Evolutionary conservation across 2,329 filamentous ascomycete species (phyloP).

Genomic region (Calonectria montana): DNA sequence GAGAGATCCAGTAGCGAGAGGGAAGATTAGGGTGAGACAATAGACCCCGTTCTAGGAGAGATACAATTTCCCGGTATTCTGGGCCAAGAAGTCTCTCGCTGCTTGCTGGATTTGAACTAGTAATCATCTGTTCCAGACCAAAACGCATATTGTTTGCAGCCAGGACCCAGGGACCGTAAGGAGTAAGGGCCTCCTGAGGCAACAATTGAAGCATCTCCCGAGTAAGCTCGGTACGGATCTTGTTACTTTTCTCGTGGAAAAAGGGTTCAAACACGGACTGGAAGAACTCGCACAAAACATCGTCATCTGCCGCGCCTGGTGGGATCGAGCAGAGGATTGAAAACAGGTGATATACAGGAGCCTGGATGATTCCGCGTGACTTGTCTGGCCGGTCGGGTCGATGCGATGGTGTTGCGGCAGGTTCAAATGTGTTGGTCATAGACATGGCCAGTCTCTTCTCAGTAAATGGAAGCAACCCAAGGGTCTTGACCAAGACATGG

Average conservation of each 20-base stretch:
- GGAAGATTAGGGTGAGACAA: slow-evolving; percentile 60
- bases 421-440: slow-evolving; percentile 67
- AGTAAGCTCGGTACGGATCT: slow-evolving; percentile 58
- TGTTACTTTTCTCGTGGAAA: slow-evolving; percentile 60
- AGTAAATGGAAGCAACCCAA: slow-evolving; percentile 72
- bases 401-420: slow-evolving; percentile 74
- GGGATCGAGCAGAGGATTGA: slow-evolving; percentile 67
- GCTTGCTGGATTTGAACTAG: slow-evolving; percentile 36
- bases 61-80: slow-evolving; percentile 77
- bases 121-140: slow-evolving; percentile 51
- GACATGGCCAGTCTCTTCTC: slow-evolving; percentile 68
- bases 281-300: slow-evolving; percentile 59
- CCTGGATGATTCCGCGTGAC: slow-evolving; percentile 61
- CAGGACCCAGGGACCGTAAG: slow-evolving; percentile 64
- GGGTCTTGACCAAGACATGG: slow-evolving; percentile 58
- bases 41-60: slow-evolving; percentile 74
- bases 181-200: slow-evolving; percentile 57
- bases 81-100: slow-evolving; percentile 66
- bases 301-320: slow-evolving; percentile 59
- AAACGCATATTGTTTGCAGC: slow-evolving; percentile 59
- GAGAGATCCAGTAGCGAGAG: slow-evolving; percentile 58
- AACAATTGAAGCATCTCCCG: slow-evolving; percentile 63
- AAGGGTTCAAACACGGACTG: slow-evolving; percentile 68
- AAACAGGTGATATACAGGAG: slow-evolving; percentile 75
- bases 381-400: slow-evolving; percentile 65